These are phyloP conservation scores for Tuber magnatum DNA, from an alignment of 495 filamentous ascomycete genomes.

Conservation along the genomic window DNA sequence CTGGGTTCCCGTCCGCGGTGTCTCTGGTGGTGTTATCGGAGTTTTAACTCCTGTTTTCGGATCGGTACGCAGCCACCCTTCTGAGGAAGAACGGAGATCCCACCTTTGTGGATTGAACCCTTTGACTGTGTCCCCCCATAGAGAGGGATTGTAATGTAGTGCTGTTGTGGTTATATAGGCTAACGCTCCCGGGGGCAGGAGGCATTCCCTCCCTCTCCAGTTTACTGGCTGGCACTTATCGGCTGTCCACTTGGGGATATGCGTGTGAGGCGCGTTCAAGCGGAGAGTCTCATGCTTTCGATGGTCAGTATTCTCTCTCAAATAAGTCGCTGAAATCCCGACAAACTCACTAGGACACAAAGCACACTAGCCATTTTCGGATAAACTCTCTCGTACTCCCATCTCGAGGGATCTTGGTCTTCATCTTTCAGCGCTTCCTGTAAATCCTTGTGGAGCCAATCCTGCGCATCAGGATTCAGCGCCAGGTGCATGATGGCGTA, in stretches of 20 bases:
- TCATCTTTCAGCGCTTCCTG: conserved; percentile 42
- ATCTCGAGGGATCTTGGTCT: conserved; percentile 37
- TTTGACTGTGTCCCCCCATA: conserved; percentile 45
- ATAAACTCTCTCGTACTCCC: conserved; percentile 43
- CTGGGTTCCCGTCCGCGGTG: conserved; percentile 8
- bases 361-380: conserved; percentile 43
- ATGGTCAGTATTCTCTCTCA: neutral
- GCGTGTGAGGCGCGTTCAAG: conserved; percentile 43
- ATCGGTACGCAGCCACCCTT: conserved; percentile 18
- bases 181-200: conserved; percentile 42
- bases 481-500: conserved; percentile 46
- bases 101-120: conserved; percentile 40
- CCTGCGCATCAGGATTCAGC: conserved; percentile 44
- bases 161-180: conserved; percentile 43
- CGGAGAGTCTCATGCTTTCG: conserved; percentile 45
- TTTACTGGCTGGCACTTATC: conserved; percentile 27
- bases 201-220: conserved; percentile 32
- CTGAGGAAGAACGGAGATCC: conserved; percentile 17
- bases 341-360: conserved; percentile 43
- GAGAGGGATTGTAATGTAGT: conserved; percentile 45
- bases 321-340: neutral
- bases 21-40: conserved; percentile 11
- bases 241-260: conserved; percentile 43
- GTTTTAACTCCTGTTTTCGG: conserved; percentile 21
- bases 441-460: conserved; percentile 46